These are phyloP conservation scores for Forsythia viridissima DNA, from an alignment of 257 asterid genomes.

Conservation along the genomic window DNA sequence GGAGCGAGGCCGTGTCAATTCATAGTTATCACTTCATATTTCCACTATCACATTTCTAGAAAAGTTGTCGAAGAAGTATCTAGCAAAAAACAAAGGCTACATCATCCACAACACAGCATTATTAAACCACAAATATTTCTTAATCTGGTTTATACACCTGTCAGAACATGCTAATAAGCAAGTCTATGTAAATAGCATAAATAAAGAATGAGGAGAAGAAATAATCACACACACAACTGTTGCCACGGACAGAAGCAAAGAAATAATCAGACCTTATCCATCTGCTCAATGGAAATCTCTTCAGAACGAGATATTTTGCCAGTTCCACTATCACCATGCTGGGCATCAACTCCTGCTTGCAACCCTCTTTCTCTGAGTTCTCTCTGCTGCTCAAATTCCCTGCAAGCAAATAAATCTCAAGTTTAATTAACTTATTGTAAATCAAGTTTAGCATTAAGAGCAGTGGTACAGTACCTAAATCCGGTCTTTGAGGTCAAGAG, in stretches of 20 bases:
- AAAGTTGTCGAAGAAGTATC: neutral
- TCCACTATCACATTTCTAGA: neutral
- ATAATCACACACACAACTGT: slow-evolving; percentile 4
- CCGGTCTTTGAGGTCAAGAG: slow-evolving; percentile 97
- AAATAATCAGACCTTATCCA: slow-evolving; percentile 50
- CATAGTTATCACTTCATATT: neutral
- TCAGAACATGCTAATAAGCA: neutral
- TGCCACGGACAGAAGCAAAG: neutral
- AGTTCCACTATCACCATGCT: slow-evolving; percentile 42
- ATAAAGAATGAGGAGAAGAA: neutral
- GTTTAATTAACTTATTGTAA: slow-evolving; percentile 24
- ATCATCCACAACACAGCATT: neutral
- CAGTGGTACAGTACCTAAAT: slow-evolving; percentile 66
- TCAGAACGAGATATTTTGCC: slow-evolving; percentile 48
- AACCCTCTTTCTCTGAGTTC: slow-evolving; percentile 86
- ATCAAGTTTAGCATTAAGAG: slow-evolving; percentile 24
- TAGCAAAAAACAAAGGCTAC: neutral
- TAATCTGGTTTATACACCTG: neutral
- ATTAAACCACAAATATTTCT: neutral
- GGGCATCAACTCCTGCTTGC: slow-evolving; percentile 55
- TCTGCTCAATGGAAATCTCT: slow-evolving; percentile 46
- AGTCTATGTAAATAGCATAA: neutral
- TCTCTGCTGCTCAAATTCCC: slow-evolving; percentile 99
- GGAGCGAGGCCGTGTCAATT: neutral
- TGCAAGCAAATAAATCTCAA: slow-evolving; percentile 32